phyloP scores from a whole-genome alignment of 2,329 filamentous ascomycete genomes.

The Daldinia sp. region DNA sequence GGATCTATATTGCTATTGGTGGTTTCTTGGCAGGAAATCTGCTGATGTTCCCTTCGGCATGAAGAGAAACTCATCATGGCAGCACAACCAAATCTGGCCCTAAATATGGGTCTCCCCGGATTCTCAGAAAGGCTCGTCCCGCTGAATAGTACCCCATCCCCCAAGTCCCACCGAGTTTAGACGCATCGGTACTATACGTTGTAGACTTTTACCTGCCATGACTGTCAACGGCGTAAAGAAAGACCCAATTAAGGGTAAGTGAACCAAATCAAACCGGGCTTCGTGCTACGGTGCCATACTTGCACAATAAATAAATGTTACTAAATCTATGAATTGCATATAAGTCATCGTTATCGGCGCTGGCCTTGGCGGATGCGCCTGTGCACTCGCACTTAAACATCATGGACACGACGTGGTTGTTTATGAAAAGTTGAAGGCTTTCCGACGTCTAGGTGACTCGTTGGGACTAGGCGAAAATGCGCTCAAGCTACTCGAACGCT shows the following conservation, averaged over 20 bases:
- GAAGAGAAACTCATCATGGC: background rate
- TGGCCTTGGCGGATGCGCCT: conserved; percentile 62
- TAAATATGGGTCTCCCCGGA: conserved; percentile 26
- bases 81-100: background rate
- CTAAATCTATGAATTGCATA: conserved; percentile 10
- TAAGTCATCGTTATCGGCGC: conserved; percentile 63
- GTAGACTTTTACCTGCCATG: conserved; percentile 12
- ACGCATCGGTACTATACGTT: background rate
- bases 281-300: background rate
- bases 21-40: conserved; percentile 14
- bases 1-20: conserved; percentile 12
- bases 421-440: conserved; percentile 59
- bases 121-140: conserved; percentile 4
- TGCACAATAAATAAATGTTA: background rate
- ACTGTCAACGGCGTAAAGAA: conserved; percentile 24
- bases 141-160: background rate
- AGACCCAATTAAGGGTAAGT: conserved; percentile 39
- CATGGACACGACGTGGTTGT: conserved; percentile 59
- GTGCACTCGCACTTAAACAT: conserved; percentile 61
- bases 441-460: conserved; percentile 60
- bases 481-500: conserved; percentile 58
- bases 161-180: background rate
- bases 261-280: background rate
- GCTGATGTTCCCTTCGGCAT: conserved; percentile 28
- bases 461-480: conserved; percentile 62